Conservation (phyloP, 306 rosid genomes). For the Cucumis sativus region DNA sequence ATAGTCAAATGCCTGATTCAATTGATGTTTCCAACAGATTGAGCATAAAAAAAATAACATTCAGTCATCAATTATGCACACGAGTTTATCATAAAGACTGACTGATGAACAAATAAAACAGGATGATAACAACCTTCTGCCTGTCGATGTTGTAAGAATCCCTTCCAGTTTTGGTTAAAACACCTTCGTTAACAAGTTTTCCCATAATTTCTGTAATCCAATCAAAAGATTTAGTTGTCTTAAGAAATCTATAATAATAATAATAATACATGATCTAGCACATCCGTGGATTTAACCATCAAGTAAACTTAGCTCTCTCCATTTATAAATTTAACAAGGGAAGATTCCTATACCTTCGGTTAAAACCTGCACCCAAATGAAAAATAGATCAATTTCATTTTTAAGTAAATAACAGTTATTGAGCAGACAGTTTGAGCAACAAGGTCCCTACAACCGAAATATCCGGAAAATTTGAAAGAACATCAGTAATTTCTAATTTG, state of each 20-base stretch:
- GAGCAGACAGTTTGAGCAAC: background rate
- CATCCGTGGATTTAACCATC: background rate
- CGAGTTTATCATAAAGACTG: background rate
- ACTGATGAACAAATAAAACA: background rate
- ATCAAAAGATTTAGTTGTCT: constrained; percentile 6
- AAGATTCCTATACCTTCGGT: constrained; percentile 50
- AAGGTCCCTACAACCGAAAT: constrained; percentile 57
- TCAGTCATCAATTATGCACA: background rate
- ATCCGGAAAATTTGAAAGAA: constrained; percentile 79
- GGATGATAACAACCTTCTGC: constrained; percentile 39
- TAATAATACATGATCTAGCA: background rate
- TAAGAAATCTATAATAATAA: background rate
- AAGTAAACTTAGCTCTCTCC: constrained; percentile 4
- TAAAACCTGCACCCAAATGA: constrained; percentile 45
- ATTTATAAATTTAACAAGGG: constrained; percentile 1
- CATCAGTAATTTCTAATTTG: constrained; percentile 52
- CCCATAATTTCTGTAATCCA: constrained; percentile 57
- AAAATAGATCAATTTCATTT: constrained; percentile 11
- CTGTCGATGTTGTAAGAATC: constrained; percentile 47
- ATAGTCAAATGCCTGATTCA: constrained; percentile 40
- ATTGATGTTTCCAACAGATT: constrained; percentile 3
- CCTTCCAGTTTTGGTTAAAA: constrained; percentile 44
- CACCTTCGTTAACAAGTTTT: constrained; percentile 53
- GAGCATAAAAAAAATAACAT: background rate
- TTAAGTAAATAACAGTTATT: background rate